phyloP scores from a whole-genome alignment of 257 asterid species.

The Orobanche coerulescens region DNA sequence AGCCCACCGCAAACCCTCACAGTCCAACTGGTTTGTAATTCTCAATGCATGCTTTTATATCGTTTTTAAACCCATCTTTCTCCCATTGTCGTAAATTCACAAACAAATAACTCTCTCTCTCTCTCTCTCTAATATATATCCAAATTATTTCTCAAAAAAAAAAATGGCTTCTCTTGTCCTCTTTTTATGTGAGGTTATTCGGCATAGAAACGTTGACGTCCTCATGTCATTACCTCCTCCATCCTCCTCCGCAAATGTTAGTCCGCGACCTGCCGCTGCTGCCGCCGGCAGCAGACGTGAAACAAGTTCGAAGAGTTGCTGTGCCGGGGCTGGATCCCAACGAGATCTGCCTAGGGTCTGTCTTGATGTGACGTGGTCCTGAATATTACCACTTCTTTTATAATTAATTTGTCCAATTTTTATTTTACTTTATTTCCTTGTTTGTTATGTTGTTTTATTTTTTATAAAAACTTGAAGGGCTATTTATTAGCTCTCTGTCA shows the following conservation, averaged over 20 bases:
- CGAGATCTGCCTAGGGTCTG: constrained; percentile 24
- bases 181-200: constrained; percentile 18
- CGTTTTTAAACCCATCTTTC: too few relatives aligned
- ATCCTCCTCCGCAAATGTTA: constrained; percentile 1
- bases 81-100: not conserved
- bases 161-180: constrained; percentile 29
- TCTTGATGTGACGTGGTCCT: constrained; percentile 23
- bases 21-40: too few relatives aligned
- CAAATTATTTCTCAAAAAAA: too few relatives aligned
- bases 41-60: too few relatives aligned
- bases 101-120: not conserved
- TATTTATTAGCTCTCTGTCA: too few relatives aligned
- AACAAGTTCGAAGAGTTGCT: not conserved
- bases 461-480: too few relatives aligned
- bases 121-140: not conserved
- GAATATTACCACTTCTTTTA: not conserved
- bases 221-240: constrained; percentile 8
- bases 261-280: constrained; percentile 6
- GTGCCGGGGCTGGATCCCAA: not conserved
- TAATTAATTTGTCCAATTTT: not conserved
- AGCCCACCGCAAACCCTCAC: too few relatives aligned
- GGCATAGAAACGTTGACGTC: constrained; percentile 10
- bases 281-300: not conserved
- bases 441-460: not conserved
- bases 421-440: not conserved